Conservation (phyloP, 352 stramenopile genomes). For the Globisporangium yorkense region DNA sequence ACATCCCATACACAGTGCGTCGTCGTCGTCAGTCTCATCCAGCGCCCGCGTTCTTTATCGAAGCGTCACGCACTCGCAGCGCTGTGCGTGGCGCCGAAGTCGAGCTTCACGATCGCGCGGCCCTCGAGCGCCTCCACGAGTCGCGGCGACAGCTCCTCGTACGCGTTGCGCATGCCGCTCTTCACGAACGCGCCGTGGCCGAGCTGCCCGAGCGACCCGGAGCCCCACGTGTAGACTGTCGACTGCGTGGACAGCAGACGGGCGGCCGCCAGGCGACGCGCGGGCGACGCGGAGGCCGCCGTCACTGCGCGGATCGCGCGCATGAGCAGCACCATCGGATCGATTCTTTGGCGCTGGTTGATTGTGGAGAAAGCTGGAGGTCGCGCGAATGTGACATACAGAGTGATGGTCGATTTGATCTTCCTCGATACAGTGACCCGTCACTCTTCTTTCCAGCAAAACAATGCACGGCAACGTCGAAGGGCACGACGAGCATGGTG, state of each 20-base stretch:
- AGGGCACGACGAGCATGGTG: conserved; percentile 31
- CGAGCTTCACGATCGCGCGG: conserved; percentile 55
- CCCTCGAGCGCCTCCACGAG: conserved; percentile 66
- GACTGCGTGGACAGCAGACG: conserved; percentile 48
- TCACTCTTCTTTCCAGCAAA: too few species aligned
- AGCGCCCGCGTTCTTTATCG: too few species aligned
- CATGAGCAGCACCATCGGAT: conserved; percentile 46
- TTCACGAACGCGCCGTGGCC: conserved; percentile 77
- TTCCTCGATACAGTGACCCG: too few species aligned
- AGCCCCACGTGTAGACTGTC: conserved; percentile 84
- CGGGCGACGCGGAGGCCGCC: conserved; percentile 13
- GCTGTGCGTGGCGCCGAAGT: conserved; percentile 75
- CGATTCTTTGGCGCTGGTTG: conserved; percentile 1
- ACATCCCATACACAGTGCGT: not conserved
- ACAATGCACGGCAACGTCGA: conserved; percentile 41
- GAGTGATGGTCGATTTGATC: not conserved
- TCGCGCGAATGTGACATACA: not conserved
- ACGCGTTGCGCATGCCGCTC: conserved; percentile 78
- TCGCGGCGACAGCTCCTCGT: conserved; percentile 76
- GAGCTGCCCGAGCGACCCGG: conserved; percentile 79
- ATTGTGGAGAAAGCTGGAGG: not conserved
- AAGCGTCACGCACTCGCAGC: conserved; percentile 52
- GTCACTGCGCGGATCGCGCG: conserved; percentile 29
- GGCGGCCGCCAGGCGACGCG: conserved; percentile 3
- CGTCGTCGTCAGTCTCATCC: too few species aligned